A percentile compares a stretch with the other conserved stretches of the same genome.
Evolutionary conservation across 1,284 basidiomycete species (phyloP).

Genomic region (Malassezia yamatoensis): DNA sequence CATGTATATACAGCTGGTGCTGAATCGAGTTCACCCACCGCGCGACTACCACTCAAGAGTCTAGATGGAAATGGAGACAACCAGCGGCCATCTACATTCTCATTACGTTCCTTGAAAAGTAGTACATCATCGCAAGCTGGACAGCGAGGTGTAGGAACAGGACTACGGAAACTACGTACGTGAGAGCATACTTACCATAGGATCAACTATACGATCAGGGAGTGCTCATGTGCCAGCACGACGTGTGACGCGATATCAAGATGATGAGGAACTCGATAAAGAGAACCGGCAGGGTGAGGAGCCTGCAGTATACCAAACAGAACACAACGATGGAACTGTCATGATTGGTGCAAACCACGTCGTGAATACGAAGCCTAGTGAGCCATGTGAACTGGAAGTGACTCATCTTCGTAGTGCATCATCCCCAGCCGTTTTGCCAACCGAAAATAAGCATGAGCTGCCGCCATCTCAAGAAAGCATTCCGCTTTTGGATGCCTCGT

Average conservation of each 20-base stretch:
- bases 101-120: not conserved
- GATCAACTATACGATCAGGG: conserved; percentile 16
- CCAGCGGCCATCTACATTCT: too few species aligned
- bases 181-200: not conserved
- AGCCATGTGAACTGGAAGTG: not conserved
- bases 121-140: not conserved
- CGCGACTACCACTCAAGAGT: not conserved
- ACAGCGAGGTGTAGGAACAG: conserved; percentile 13
- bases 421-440: not conserved
- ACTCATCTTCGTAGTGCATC: not conserved
- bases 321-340: not conserved
- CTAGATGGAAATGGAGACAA: too few species aligned
- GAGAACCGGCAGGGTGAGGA: not conserved
- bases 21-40: not conserved
- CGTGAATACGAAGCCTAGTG: not conserved
- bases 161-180: conserved; percentile 17
- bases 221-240: conserved; percentile 29
- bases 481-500: too few species aligned
- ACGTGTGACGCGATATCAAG: conserved; percentile 28
- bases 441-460: not conserved
- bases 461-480: not conserved
- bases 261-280: conserved; percentile 34
- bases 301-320: not conserved
- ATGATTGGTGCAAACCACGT: not conserved
- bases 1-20: conserved; percentile 6